Conservation (phyloP, 2,329 filamentous ascomycete genomes). For the Malbranchea zuffiana region DNA sequence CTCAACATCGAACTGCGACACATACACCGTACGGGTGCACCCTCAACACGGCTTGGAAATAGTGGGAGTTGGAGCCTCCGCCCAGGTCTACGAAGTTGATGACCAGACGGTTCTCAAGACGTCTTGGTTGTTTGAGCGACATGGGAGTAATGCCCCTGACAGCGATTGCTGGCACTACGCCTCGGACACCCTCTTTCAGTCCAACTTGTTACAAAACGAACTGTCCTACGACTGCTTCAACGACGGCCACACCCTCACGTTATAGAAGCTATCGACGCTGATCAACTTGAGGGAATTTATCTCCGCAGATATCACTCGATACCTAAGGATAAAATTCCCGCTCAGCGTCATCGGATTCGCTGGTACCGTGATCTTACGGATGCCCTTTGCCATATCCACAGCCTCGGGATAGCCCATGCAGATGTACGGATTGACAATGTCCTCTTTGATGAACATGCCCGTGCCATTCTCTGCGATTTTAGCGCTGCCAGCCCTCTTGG, state of each 20-base stretch:
- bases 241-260: background rate
- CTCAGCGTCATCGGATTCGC: background rate
- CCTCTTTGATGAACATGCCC: background rate
- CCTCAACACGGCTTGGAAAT: too few relatives aligned
- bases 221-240: background rate
- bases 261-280: background rate
- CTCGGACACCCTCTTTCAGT: background rate
- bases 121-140: background rate
- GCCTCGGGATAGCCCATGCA: background rate
- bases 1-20: too few relatives aligned
- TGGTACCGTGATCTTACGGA: background rate
- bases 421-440: slow-evolving; percentile 2
- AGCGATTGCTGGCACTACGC: background rate
- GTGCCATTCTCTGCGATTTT: background rate
- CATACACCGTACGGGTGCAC: too few relatives aligned
- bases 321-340: background rate
- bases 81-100: background rate
- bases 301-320: background rate
- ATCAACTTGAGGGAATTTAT: background rate
- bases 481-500: background rate
- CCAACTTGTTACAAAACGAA: background rate
- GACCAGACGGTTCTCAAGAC: slow-evolving; percentile 2
- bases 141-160: background rate
- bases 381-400: background rate
- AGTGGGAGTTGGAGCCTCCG: background rate